Conservation (phyloP, 2,329 filamentous ascomycete species). For the Neoascochyta sp. region DNA sequence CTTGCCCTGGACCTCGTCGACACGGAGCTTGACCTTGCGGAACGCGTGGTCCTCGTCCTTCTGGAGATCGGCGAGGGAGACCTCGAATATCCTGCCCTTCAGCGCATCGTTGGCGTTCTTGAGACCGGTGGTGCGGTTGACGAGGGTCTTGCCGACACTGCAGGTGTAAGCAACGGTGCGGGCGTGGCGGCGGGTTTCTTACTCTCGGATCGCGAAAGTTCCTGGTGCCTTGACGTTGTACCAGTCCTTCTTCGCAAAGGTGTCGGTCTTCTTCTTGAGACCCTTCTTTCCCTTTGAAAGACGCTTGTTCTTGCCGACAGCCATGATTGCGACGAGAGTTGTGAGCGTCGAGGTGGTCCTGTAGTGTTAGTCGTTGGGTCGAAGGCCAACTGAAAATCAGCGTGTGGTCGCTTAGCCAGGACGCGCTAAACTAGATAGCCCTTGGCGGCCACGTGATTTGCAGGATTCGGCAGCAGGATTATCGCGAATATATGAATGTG, state of each 20-base stretch:
- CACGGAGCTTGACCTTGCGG: conserved; percentile 98
- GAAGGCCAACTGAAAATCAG: too few relatives aligned
- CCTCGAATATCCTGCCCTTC: conserved; percentile 98
- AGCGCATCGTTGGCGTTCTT: conserved; percentile 99
- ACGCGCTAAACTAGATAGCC: too few relatives aligned
- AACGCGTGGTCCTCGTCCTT: conserved; percentile 99
- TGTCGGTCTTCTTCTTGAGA: conserved; percentile 99
- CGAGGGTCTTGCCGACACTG: conserved; percentile 99
- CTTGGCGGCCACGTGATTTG: too few relatives aligned
- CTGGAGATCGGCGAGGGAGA: conserved; percentile 97
- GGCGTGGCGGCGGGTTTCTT: conserved; percentile 48
- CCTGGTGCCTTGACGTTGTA: conserved; percentile 98
- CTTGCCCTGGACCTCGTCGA: conserved; percentile 99
- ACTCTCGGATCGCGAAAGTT: conserved; percentile 96
- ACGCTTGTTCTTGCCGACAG: conserved; percentile 98
- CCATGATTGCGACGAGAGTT: conserved; percentile 64
- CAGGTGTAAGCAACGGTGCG: conserved; percentile 15
- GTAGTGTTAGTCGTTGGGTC: conserved; percentile 33
- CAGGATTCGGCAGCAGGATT: too few relatives aligned
- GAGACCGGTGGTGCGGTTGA: conserved; percentile 98
- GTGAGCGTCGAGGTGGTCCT: conserved; percentile 27
- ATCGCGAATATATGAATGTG: too few relatives aligned
- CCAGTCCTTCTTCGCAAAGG: conserved; percentile 99
- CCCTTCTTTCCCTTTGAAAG: conserved; percentile 99
- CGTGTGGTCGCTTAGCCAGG: too few relatives aligned